These are phyloP conservation scores for Jamesozyma hellenica DNA, from an alignment of 805 yeast genomes.

Conservation along the genomic window DNA sequence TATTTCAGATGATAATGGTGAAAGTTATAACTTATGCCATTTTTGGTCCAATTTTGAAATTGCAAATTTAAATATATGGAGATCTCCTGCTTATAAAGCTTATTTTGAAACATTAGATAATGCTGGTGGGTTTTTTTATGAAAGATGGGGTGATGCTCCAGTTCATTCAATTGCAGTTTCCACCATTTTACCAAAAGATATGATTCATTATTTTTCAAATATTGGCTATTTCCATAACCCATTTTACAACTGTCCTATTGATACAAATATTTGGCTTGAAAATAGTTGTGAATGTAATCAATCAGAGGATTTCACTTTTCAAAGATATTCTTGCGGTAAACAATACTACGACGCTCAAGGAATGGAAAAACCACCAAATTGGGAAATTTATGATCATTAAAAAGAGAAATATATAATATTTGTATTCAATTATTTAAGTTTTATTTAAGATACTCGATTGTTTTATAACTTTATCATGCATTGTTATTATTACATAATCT, in stretches of 20 bases:
- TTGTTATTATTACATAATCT: too few species aligned
- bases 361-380: too few species aligned
- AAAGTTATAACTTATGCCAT: conserved; percentile 61
- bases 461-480: too few species aligned
- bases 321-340: conserved; percentile 55
- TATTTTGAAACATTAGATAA: conserved; percentile 54
- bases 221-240: conserved; percentile 68
- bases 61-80: conserved; percentile 59
- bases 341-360: conserved; percentile 44
- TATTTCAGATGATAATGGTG: conserved; percentile 51
- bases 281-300: conserved; percentile 58
- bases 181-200: conserved; percentile 41
- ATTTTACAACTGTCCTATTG: conserved; percentile 50
- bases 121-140: conserved; percentile 70
- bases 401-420: too few species aligned
- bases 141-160: conserved; percentile 91
- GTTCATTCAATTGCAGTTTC: conserved; percentile 52
- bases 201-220: conserved; percentile 60
- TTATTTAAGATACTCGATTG: too few species aligned
- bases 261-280: conserved; percentile 38
- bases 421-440: too few species aligned
- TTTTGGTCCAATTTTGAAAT: conserved; percentile 75
- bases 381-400: too few species aligned
- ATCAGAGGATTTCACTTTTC: conserved; percentile 52
- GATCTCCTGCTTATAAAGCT: conserved; percentile 42